Evolutionary conservation across 2,329 filamentous ascomycete genomes (phyloP).

Genomic region (Colletotrichum sp.): DNA sequence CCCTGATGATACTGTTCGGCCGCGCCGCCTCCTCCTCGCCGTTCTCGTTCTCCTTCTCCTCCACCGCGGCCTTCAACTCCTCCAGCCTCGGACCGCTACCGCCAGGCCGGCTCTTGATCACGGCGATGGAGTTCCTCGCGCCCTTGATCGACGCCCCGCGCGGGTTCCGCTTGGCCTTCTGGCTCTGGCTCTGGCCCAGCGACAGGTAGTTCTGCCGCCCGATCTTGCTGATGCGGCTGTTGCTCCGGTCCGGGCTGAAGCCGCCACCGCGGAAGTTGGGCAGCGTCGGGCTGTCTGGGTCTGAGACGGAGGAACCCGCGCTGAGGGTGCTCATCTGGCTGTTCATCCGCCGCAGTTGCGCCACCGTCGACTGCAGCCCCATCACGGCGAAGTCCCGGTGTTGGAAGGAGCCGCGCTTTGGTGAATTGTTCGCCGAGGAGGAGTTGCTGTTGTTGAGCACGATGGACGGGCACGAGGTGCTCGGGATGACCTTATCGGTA

Average conservation of each 20-base stretch:
- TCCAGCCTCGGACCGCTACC: not conserved
- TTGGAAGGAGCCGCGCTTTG: not conserved
- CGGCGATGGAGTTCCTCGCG: conserved; percentile 4
- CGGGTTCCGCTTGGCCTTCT: conserved; percentile 5
- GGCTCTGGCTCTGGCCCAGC: conserved; percentile 27
- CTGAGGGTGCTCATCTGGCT: conserved; percentile 53
- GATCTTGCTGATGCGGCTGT: conserved; percentile 30
- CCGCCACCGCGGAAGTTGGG: conserved; percentile 41
- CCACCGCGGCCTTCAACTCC: not conserved
- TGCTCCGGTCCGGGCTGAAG: conserved; percentile 38
- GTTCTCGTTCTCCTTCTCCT: conserved; percentile 13
- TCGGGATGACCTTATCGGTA: not conserved
- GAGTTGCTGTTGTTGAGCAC: not conserved
- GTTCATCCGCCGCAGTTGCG: conserved; percentile 62
- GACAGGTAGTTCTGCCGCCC: conserved; percentile 51
- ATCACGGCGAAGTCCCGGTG: conserved; percentile 6
- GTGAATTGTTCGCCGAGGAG: not conserved
- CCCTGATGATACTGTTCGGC: not conserved
- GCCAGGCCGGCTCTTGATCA: not conserved
- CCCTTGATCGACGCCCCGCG: not conserved
- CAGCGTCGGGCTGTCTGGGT: conserved; percentile 41
- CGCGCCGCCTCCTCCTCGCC: conserved; percentile 6
- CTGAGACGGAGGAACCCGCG: conserved; percentile 39
- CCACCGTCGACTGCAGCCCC: conserved; percentile 38
- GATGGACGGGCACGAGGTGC: not conserved